These are phyloP conservation scores for Filosporella fistucella DNA, from an alignment of 495 filamentous ascomycete genomes.

Conservation along the genomic window DNA sequence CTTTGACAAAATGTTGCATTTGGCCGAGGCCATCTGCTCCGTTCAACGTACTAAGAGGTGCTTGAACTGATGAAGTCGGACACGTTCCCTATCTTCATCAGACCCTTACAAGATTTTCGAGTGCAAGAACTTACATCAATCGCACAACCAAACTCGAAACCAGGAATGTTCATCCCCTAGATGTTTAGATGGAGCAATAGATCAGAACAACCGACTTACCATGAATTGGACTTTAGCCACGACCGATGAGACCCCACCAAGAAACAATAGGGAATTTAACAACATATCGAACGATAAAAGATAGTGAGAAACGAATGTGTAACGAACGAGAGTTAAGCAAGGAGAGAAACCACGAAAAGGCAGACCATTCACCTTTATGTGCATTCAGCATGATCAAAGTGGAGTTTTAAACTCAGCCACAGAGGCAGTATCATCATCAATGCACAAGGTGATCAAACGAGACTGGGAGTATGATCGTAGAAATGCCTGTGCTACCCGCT, in stretches of 20 bases:
- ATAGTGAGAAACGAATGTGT: conserved; percentile 1
- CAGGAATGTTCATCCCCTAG: conserved; percentile 15
- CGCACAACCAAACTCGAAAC: conserved; percentile 15
- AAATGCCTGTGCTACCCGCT: too few species aligned
- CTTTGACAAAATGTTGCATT: conserved; percentile 54
- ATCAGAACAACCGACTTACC: background rate
- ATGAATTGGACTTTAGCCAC: conserved; percentile 5
- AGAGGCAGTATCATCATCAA: background rate
- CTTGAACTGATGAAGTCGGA: conserved; percentile 24
- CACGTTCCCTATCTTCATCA: conserved; percentile 27
- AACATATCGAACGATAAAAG: background rate
- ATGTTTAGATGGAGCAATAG: background rate
- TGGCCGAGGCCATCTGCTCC: conserved; percentile 38
- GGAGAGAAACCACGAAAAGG: background rate
- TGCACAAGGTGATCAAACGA: background rate
- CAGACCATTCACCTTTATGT: too few species aligned
- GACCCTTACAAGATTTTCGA: background rate
- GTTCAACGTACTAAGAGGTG: conserved; percentile 25
- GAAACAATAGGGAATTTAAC: conserved; percentile 1
- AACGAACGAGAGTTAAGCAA: conserved; percentile 1
- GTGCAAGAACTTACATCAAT: conserved; percentile 6
- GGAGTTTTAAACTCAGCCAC: background rate
- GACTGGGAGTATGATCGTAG: too few species aligned
- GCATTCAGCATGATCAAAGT: too few species aligned
- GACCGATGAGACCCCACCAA: background rate